These are phyloP conservation scores for Lippia alba DNA, from an alignment of 305 asterid genomes.

Conservation along the genomic window DNA sequence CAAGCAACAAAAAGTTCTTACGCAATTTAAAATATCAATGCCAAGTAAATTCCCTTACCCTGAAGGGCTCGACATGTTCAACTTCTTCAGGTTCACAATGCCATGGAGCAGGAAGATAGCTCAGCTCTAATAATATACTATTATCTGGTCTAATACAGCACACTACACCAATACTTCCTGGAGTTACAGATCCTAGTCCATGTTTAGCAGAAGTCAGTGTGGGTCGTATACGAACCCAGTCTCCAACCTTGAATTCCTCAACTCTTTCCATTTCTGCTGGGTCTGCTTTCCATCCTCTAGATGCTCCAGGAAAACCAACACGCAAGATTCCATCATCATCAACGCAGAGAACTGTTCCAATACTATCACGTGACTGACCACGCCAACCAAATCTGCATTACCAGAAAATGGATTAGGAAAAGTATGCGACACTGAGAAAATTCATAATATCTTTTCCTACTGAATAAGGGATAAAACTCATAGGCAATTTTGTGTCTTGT, in stretches of 20 bases:
- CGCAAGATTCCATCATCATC: conserved; percentile 98
- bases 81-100: conserved; percentile 99
- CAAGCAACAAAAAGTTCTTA: conserved; percentile 3
- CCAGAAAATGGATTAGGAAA: conserved; percentile 16
- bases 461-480: background rate
- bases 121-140: conserved; percentile 77
- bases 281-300: conserved; percentile 99
- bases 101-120: conserved; percentile 97
- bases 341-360: conserved; percentile 94
- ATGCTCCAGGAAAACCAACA: conserved; percentile 99
- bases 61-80: conserved; percentile 92
- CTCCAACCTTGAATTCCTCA: conserved; percentile 96
- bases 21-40: conserved; percentile 11
- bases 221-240: conserved; percentile 98
- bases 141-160: conserved; percentile 89
- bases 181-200: conserved; percentile 92
- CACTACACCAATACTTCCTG: conserved; percentile 94
- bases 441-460: background rate
- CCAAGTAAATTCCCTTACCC: conserved; percentile 56
- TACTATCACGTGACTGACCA: conserved; percentile 85
- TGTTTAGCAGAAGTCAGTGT: conserved; percentile 92
- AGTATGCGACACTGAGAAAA: conserved; percentile 28
- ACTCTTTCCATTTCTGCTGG: conserved; percentile 99
- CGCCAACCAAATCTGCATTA: conserved; percentile 94
- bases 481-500: conserved; percentile 12